A percentile compares a stretch with the other conserved stretches of the same genome.
phyloP scores from a whole-genome alignment of 176 grass and related monocot genomes.

The Saccharum spontaneum region DNA sequence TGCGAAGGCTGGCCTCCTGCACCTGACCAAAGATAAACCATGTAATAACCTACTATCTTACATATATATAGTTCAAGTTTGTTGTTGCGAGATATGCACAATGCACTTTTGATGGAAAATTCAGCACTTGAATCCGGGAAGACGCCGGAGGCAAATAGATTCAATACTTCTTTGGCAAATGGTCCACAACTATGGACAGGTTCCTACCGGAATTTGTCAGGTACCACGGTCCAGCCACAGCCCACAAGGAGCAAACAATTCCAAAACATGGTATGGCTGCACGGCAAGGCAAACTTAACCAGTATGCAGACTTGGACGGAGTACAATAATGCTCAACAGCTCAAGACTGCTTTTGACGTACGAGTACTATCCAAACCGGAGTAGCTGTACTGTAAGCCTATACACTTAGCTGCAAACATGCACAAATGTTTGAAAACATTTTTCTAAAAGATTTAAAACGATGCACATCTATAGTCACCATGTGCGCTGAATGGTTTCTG shows the following conservation, averaged over 20 bases:
- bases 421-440: neutral
- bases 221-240: conserved; percentile 2
- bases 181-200: conserved; percentile 7
- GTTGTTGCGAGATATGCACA: neutral
- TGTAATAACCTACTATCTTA: neutral
- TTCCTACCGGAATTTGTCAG: conserved; percentile 15
- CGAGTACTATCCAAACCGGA: neutral
- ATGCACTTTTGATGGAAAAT: neutral
- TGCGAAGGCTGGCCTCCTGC: conserved; percentile 37
- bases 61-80: neutral
- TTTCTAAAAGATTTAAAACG: neutral
- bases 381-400: neutral
- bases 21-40: conserved; percentile 34
- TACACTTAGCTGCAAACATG: neutral
- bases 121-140: neutral
- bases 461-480: neutral
- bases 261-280: conserved; percentile 17
- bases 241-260: conserved; percentile 1
- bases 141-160: neutral
- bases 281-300: neutral
- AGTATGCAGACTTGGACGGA: neutral
- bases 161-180: neutral
- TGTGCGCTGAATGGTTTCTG: no score
- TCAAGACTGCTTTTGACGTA: neutral
- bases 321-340: neutral